Evolutionary conservation across 768 basidiomycete genomes (phyloP).

Genomic region (Calocybe cyanea): DNA sequence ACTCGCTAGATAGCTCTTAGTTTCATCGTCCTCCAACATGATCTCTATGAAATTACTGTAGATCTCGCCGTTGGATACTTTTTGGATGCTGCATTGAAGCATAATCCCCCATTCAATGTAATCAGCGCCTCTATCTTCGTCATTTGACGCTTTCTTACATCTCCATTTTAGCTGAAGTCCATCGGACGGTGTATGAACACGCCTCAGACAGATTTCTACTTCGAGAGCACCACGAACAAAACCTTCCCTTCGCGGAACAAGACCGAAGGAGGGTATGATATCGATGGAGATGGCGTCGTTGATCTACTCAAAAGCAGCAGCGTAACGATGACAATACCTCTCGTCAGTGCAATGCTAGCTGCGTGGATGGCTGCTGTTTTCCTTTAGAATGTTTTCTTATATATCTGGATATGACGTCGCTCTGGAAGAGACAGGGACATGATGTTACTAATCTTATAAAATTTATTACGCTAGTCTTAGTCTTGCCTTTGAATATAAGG

Average conservation of each 20-base stretch:
- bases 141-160: neutral
- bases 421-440: slow-evolving; percentile 11
- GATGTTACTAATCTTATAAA: neutral
- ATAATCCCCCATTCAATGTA: slow-evolving; percentile 65
- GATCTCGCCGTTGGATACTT: slow-evolving; percentile 89
- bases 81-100: slow-evolving; percentile 67
- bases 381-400: slow-evolving; percentile 12
- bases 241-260: slow-evolving; percentile 56
- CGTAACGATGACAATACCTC: slow-evolving; percentile 9
- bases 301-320: slow-evolving; percentile 15
- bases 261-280: slow-evolving; percentile 31
- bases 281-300: slow-evolving; percentile 35
- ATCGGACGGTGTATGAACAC: slow-evolving; percentile 76
- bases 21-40: slow-evolving; percentile 89
- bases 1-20: slow-evolving; percentile 28
- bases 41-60: slow-evolving; percentile 80
- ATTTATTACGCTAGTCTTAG: too few relatives aligned
- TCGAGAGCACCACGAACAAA: slow-evolving; percentile 74
- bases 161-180: slow-evolving; percentile 49
- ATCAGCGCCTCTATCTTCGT: slow-evolving; percentile 14
- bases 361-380: slow-evolving; percentile 10
- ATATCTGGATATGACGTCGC: slow-evolving; percentile 10
- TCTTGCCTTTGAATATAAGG: too few relatives aligned
- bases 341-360: slow-evolving; percentile 9
- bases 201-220: slow-evolving; percentile 67